These are phyloP conservation scores for Hypoxylon sp. DNA, from an alignment of 2,329 filamentous ascomycete genomes.

Conservation along the genomic window DNA sequence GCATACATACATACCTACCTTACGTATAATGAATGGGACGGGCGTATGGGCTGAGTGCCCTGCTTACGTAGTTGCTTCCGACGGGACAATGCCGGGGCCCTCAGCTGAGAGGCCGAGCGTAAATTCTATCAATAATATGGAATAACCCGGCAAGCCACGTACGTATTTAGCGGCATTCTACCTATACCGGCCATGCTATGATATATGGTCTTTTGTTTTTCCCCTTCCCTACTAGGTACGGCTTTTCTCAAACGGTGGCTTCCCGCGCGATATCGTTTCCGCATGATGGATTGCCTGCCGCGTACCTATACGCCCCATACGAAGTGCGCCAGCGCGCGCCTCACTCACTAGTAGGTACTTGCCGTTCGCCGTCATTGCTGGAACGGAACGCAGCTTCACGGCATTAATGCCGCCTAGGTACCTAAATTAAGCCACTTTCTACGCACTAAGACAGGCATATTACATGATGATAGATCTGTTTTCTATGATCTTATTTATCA, in stretches of 20 bases:
- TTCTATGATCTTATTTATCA: too few species aligned
- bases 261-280: not conserved
- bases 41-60: not conserved
- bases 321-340: not conserved
- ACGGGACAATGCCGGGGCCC: not conserved
- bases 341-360: not conserved
- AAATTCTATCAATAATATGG: not conserved
- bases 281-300: not conserved
- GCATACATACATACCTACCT: not conserved
- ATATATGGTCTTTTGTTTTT: not conserved
- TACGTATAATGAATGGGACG: not conserved
- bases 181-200: not conserved
- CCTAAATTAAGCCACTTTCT: not conserved
- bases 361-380: not conserved
- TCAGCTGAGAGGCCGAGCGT: not conserved
- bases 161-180: not conserved
- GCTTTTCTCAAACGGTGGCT: not conserved
- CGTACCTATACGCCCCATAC: not conserved
- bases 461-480: not conserved
- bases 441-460: not conserved
- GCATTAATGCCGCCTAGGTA: not conserved
- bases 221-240: not conserved
- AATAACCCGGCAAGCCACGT: conserved; percentile 1
- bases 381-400: not conserved
- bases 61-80: not conserved